Evolutionary conservation across 306 rosid genomes (phyloP).

Genomic region (Trifolium dubium): DNA sequence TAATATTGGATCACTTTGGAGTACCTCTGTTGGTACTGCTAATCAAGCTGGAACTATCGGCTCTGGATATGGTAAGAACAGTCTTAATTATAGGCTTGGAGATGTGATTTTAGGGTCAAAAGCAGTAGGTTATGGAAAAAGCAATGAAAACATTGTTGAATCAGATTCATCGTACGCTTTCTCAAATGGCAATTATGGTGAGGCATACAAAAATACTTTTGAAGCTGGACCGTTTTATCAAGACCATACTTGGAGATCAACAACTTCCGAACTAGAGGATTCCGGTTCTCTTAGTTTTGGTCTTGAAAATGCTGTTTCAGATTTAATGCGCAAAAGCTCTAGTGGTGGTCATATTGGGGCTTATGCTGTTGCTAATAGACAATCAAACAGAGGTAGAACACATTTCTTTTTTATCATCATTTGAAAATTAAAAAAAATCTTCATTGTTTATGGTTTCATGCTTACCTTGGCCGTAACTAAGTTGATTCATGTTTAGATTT

Average conservation of each 20-base stretch:
- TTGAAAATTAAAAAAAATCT: not conserved
- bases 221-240: constrained; percentile 52
- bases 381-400: constrained; percentile 72
- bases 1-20: constrained; percentile 63
- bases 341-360: constrained; percentile 70
- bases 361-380: constrained; percentile 70
- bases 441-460: constrained; percentile 6
- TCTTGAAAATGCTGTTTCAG: constrained; percentile 72
- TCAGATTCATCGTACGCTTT: constrained; percentile 52
- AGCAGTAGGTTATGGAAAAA: constrained; percentile 66
- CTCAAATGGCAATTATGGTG: constrained; percentile 55
- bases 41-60: constrained; percentile 59
- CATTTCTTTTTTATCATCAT: constrained; percentile 20
- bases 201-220: constrained; percentile 41
- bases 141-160: constrained; percentile 46
- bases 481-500: constrained; percentile 23
- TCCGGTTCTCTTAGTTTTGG: constrained; percentile 71
- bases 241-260: constrained; percentile 64
- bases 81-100: constrained; percentile 54
- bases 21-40: constrained; percentile 53
- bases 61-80: constrained; percentile 55
- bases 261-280: constrained; percentile 64
- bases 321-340: constrained; percentile 66
- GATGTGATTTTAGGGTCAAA: constrained; percentile 59
- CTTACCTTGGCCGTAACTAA: constrained; percentile 11